A percentile compares a stretch with the other conserved stretches of the same genome.
These are phyloP conservation scores for Ambrosia hybrid DNA, from an alignment of 140 eudicot species.

Conservation along the genomic window DNA sequence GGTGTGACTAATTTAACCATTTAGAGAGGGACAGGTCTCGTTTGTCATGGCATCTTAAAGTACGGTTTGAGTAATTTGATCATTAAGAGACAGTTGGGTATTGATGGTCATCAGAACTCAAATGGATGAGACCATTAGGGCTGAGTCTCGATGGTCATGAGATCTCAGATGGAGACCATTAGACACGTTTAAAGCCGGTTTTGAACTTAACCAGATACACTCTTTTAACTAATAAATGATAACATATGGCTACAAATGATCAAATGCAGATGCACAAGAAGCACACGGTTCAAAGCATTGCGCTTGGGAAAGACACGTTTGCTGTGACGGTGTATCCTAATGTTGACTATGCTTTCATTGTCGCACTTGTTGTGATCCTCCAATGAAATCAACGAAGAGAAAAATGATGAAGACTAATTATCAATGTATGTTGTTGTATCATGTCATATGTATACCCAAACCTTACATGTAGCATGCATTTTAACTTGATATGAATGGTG, in stretches of 20 bases:
- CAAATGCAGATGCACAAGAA: slow-evolving; percentile 61
- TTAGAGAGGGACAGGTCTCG: too few relatives aligned
- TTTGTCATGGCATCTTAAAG: too few relatives aligned
- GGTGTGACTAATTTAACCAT: too few relatives aligned
- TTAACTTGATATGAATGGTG: background rate
- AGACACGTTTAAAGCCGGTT: background rate
- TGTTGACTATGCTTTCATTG: slow-evolving; percentile 70
- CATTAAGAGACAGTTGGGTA: too few relatives aligned
- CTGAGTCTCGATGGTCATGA: background rate
- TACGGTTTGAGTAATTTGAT: too few relatives aligned
- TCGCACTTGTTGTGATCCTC: slow-evolving; percentile 57
- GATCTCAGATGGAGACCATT: background rate
- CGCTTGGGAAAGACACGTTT: slow-evolving; percentile 62
- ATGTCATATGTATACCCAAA: background rate
- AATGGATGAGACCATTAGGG: too few relatives aligned
- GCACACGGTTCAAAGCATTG: slow-evolving; percentile 46
- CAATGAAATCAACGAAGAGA: slow-evolving; percentile 59
- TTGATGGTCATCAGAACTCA: too few relatives aligned
- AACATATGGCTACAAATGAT: slow-evolving; percentile 15
- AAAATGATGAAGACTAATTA: slow-evolving; percentile 3
- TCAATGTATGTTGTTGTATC: background rate
- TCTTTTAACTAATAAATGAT: background rate
- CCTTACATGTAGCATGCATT: slow-evolving; percentile 1
- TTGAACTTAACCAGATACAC: background rate
- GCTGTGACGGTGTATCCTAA: slow-evolving; percentile 60